Conservation (phyloP, 352 stramenopile species). For the Globisporangium cederbergense region DNA sequence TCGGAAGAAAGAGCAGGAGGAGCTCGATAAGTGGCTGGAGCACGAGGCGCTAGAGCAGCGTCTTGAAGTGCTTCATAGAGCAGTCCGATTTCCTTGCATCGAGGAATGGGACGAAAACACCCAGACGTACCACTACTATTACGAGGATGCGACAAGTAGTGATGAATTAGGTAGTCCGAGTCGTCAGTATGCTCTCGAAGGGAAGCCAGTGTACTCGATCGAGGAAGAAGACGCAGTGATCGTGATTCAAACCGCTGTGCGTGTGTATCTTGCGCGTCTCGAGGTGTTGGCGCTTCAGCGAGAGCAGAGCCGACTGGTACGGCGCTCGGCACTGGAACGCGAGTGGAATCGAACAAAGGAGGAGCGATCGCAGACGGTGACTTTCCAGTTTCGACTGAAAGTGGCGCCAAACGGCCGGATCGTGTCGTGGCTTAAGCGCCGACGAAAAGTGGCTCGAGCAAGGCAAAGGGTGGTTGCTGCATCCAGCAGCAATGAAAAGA, state of each 20-base stretch:
- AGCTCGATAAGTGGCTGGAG: constrained; percentile 38
- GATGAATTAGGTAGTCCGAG: neutral
- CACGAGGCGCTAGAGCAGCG: constrained; percentile 33
- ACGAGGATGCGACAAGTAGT: constrained; percentile 12
- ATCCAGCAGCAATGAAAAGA: constrained; percentile 5
- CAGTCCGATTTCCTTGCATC: constrained; percentile 51
- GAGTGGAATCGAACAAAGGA: constrained; percentile 34
- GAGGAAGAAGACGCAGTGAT: constrained; percentile 53
- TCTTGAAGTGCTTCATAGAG: constrained; percentile 30
- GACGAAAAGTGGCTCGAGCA: neutral
- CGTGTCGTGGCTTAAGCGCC: constrained; percentile 22
- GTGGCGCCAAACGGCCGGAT: constrained; percentile 18
- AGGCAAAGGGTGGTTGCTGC: neutral
- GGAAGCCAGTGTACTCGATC: constrained; percentile 55
- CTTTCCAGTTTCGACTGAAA: constrained; percentile 26
- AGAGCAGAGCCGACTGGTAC: constrained; percentile 23
- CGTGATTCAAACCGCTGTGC: constrained; percentile 37
- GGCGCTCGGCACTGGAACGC: constrained; percentile 29
- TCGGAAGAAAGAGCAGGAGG: constrained; percentile 47
- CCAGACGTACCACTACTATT: constrained; percentile 44
- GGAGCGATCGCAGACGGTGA: constrained; percentile 48
- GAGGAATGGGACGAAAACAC: constrained; percentile 52
- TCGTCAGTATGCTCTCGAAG: constrained; percentile 23
- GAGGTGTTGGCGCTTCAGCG: constrained; percentile 29
- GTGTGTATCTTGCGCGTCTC: constrained; percentile 37